Evolutionary conservation across 2,329 filamentous ascomycete genomes (phyloP).

Genomic region (Aspergillus bombycis): DNA sequence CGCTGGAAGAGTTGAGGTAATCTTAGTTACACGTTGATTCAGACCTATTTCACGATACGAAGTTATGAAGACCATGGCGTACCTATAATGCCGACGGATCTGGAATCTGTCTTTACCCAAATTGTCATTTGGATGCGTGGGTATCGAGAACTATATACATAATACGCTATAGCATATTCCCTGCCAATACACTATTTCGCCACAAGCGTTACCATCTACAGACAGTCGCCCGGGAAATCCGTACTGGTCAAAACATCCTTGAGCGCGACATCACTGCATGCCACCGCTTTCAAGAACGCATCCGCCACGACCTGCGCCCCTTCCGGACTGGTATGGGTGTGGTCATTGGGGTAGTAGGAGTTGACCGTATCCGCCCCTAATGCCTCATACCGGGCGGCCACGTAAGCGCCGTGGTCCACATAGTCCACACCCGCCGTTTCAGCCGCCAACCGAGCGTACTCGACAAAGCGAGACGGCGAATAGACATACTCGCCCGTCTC

Average conservation of each 20-base stretch:
- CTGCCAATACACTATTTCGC: neutral
- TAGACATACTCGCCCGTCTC: slow-evolving; percentile 58
- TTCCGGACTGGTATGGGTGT: slow-evolving; percentile 63
- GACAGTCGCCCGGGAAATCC: slow-evolving; percentile 32
- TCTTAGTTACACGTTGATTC: neutral
- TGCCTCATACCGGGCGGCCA: slow-evolving; percentile 56
- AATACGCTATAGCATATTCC: neutral
- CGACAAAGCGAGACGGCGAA: slow-evolving; percentile 57
- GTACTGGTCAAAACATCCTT: slow-evolving; percentile 37
- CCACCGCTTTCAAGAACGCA: slow-evolving; percentile 62
- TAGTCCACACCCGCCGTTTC: slow-evolving; percentile 53
- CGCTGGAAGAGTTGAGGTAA: slow-evolving; percentile 29
- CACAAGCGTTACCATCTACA: slow-evolving; percentile 18
- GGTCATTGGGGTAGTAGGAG: slow-evolving; percentile 60
- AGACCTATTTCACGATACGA: slow-evolving; percentile 2
- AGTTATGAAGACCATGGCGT: slow-evolving; percentile 1
- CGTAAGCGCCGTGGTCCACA: slow-evolving; percentile 64
- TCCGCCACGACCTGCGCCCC: slow-evolving; percentile 61
- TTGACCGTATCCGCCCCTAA: slow-evolving; percentile 56
- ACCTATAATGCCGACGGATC: neutral
- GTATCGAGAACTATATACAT: slow-evolving; percentile 8
- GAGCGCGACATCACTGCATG: slow-evolving; percentile 53
- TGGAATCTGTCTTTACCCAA: neutral
- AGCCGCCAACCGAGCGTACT: slow-evolving; percentile 56
- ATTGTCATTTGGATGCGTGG: slow-evolving; percentile 3